Percentiles rank a stretch among this genome's conserved stretches.
Conservation (phyloP, 164 flowering plant genomes). For the Vitis amurensis region DNA sequence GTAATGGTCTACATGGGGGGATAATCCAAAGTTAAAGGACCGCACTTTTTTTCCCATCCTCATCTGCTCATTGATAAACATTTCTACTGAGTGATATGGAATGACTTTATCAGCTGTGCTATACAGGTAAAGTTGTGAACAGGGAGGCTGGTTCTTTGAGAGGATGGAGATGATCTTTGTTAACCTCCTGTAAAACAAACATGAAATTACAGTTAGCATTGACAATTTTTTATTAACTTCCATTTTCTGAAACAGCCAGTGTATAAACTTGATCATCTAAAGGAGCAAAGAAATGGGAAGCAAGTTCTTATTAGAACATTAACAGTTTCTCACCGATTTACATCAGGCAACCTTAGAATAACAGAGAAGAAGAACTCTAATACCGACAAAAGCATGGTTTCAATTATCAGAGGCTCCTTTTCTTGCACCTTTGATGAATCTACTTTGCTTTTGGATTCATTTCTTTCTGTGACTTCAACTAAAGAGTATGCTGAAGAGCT, state of each 20-base stretch:
- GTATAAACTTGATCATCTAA: too few relatives aligned
- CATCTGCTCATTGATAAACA: conserved; percentile 57
- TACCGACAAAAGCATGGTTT: conserved; percentile 38
- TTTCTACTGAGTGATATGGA: conserved; percentile 60
- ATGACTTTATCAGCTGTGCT: conserved; percentile 86
- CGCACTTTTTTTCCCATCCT: conserved; percentile 49
- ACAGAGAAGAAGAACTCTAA: conserved; percentile 68
- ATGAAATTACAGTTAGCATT: conserved; percentile 1
- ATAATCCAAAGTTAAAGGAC: conserved; percentile 61
- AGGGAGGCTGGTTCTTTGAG: conserved; percentile 56
- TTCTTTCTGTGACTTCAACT: conserved; percentile 22
- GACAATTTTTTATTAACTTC: not conserved
- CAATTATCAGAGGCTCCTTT: conserved; percentile 41
- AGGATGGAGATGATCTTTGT: conserved; percentile 44
- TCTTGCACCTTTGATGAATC: conserved; percentile 29
- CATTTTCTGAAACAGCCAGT: not conserved
- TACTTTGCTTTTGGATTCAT: conserved; percentile 21
- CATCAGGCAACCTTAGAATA: conserved; percentile 59
- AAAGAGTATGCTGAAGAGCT: conserved; percentile 44
- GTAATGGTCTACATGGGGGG: conserved; percentile 96
- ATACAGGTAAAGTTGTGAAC: conserved; percentile 90
- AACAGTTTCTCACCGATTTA: conserved; percentile 47
- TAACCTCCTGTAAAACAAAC: conserved; percentile 55
- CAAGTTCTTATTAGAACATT: not conserved
- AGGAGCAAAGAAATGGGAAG: not conserved